phyloP scores from a whole-genome alignment of 208 protist species.

The Leishmania martiniquensis region DNA sequence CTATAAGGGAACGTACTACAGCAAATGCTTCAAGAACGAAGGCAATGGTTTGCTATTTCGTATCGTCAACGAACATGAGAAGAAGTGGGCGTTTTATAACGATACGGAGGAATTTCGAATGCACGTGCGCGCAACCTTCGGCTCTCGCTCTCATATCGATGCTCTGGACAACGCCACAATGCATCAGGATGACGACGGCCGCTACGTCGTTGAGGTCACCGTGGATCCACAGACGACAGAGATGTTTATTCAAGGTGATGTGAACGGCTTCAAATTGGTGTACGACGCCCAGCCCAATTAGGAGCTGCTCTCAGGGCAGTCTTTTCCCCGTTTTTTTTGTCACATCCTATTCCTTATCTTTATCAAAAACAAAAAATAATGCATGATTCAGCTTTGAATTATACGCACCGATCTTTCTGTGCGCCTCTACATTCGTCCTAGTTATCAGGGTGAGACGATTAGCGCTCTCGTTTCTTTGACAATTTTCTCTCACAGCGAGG shows the following conservation, averaged over 20 bases:
- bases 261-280: conserved; percentile 70
- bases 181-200: conserved; percentile 38
- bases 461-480: background rate
- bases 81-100: conserved; percentile 84
- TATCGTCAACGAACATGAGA: conserved; percentile 75
- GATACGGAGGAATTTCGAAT: conserved; percentile 71
- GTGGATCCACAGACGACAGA: conserved; percentile 57
- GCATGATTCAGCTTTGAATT: background rate
- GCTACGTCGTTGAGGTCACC: conserved; percentile 50
- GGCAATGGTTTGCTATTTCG: conserved; percentile 77
- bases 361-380: background rate
- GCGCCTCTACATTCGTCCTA: background rate
- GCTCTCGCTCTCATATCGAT: conserved; percentile 50
- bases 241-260: conserved; percentile 74
- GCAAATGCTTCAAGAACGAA: conserved; percentile 73
- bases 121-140: conserved; percentile 57
- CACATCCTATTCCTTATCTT: background rate
- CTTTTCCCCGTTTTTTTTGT: conserved; percentile 12
- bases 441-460: background rate
- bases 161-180: conserved; percentile 47
- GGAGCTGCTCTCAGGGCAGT: conserved; percentile 16
- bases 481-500: background rate
- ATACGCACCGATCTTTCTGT: background rate
- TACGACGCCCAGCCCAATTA: conserved; percentile 57
- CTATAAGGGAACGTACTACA: conserved; percentile 59